Conservation (phyloP, 495 filamentous ascomycete genomes). For the Venustampulla echinocandica region DNA sequence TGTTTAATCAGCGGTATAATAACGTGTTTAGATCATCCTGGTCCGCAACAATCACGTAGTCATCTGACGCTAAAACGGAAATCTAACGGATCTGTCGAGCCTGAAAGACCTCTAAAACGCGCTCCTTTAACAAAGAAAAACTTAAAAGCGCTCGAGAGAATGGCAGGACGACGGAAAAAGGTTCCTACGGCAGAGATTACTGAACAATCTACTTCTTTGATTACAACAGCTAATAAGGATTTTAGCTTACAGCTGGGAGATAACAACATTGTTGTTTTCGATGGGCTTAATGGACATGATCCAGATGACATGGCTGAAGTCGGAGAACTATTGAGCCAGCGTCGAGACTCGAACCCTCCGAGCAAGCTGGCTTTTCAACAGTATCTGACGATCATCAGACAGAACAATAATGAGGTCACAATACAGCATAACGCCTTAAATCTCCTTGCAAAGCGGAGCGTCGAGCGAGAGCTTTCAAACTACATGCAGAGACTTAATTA, state of each 20-base stretch:
- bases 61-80: neutral
- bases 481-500: neutral
- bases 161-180: neutral
- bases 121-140: neutral
- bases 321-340: neutral
- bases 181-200: neutral
- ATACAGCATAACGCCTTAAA: neutral
- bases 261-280: neutral
- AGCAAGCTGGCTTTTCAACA: neutral
- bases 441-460: neutral
- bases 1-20: no score
- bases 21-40: no score
- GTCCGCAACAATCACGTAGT: no score
- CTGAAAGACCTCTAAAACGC: neutral
- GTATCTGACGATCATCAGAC: neutral
- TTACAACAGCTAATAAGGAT: neutral
- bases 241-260: neutral
- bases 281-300: neutral
- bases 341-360: neutral
- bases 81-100: neutral
- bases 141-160: neutral
- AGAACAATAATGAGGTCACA: neutral
- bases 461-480: neutral
- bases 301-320: neutral
- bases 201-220: neutral